Base-by-base conservation (phyloP, 805 yeast species). In the Lipomyces anomalus region DNA sequence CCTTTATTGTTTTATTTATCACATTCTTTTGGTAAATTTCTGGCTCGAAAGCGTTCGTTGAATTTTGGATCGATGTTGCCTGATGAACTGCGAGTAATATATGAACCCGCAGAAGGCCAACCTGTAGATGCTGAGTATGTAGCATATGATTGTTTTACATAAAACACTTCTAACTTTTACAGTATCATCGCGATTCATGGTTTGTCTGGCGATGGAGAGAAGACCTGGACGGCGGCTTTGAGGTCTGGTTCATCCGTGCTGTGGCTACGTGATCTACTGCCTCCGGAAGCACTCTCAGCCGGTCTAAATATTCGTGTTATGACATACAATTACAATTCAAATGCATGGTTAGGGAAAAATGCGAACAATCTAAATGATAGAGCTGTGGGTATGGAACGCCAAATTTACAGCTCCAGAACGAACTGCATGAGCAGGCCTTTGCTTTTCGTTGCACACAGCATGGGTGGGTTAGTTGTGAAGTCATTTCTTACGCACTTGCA, bases 381-480 rank as follows among this genome's bases (percentile, higher is more conserved):
- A 7, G 40, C 40, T 4, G 16, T 16, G 17, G 40, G 22, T 4
- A 6, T 37, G 29, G 32, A 24, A n/a, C 17, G 7, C 20, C 40
- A 37, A 22, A 18, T 37, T 9, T n/a, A 37, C 20, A 22, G 17
- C 32, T 4, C 11, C 6, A 29, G 32, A 4, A 7, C 5, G 22
- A 32, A 22, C 11, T 37, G 40, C 32, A 6, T 20, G 5, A 4
- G 6, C 35, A 5, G 40, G 40, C 40, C 40, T 6, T 6, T 37
- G 29, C 40, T 37, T 16, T 37, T 37, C 17, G 40, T 37, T 6
- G 40, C 20, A 4, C 40, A 37, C 40, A 37, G 40, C 22, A 37
- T 37, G 40, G 40, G 40, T 32, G 40, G 40, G n/a, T 32, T 37
- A 18, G 40, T 37, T 18, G 40, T 32, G 21, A 37, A 37, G 20